A percentile compares a stretch with the other conserved stretches of the same genome.
phyloP scores from a whole-genome alignment of 2,329 filamentous ascomycete genomes.

The Exophiala lecanii-corni region DNA sequence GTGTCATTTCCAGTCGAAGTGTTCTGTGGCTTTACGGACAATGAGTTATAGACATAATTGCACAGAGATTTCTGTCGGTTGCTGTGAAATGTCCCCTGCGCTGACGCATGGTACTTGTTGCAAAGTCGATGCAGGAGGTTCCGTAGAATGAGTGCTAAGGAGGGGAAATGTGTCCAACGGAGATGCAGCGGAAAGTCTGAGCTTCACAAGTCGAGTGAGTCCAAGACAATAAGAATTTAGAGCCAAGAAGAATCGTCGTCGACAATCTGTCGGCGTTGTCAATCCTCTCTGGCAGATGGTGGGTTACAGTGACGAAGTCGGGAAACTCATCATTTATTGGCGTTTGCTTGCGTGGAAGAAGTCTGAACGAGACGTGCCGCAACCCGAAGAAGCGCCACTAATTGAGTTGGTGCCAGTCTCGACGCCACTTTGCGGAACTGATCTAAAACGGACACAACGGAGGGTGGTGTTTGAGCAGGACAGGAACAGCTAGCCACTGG shows the following conservation, averaged over 20 bases:
- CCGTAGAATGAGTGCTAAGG: background rate
- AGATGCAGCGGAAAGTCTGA: too few relatives aligned
- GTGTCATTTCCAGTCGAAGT: constrained; percentile 6
- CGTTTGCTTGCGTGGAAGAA: background rate
- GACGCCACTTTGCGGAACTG: too few relatives aligned
- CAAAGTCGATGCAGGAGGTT: too few relatives aligned
- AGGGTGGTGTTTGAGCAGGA: too few relatives aligned
- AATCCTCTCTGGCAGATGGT: background rate
- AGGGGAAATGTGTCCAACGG: too few relatives aligned
- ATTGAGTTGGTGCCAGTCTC: too few relatives aligned
- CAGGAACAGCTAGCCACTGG: too few relatives aligned
- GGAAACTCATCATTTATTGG: background rate
- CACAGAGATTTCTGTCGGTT: background rate
- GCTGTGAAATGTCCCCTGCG: background rate
- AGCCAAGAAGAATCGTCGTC: background rate
- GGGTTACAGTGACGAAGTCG: background rate
- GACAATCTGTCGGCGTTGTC: background rate
- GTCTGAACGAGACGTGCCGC: background rate
- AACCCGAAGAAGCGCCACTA: background rate
- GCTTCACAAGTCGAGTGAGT: too few relatives aligned
- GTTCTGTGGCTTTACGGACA: background rate
- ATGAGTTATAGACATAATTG: background rate
- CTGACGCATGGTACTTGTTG: background rate
- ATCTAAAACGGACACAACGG: too few relatives aligned
- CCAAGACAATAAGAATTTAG: too few relatives aligned